Evolutionary conservation across 164 flowering plant genomes (phyloP).

Genomic region (Pachysandra terminalis): DNA sequence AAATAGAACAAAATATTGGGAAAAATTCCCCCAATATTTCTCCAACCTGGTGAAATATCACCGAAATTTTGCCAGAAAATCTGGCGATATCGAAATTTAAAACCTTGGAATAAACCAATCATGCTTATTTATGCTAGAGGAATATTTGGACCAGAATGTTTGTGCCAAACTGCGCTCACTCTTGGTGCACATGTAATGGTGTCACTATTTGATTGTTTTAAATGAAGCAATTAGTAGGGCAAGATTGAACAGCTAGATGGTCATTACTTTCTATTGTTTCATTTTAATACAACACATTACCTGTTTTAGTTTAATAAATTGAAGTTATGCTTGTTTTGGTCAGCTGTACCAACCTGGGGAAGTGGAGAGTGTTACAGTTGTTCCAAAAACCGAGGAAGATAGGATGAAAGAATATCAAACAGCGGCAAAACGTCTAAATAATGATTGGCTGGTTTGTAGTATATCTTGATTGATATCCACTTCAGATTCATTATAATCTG

Average conservation of each 20-base stretch:
- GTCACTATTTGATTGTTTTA: no score
- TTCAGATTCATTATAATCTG: not conserved
- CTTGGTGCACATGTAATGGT: not conserved
- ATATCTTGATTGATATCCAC: not conserved
- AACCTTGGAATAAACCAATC: not conserved
- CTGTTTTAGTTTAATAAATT: not conserved
- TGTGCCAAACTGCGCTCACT: not conserved
- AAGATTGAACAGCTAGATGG: no score
- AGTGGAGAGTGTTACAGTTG: conserved; percentile 62
- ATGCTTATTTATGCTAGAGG: not conserved
- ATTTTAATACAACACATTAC: no score
- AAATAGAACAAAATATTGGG: no score
- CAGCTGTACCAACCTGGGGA: conserved; percentile 76
- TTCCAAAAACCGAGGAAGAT: conserved; percentile 45
- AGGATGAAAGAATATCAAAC: conserved; percentile 65
- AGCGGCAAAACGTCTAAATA: conserved; percentile 77
- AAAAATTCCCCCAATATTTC: no score
- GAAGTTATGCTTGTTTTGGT: conserved; percentile 8
- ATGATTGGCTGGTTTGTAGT: conserved; percentile 53
- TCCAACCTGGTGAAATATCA: no score
- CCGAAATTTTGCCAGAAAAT: no score
- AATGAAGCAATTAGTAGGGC: no score
- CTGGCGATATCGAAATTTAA: no score
- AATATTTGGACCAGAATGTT: not conserved
- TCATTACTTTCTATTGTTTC: no score